Base-by-base conservation (phyloP, 371 early-diverging fungal genomes). In the Blakeslea trispora region DNA sequence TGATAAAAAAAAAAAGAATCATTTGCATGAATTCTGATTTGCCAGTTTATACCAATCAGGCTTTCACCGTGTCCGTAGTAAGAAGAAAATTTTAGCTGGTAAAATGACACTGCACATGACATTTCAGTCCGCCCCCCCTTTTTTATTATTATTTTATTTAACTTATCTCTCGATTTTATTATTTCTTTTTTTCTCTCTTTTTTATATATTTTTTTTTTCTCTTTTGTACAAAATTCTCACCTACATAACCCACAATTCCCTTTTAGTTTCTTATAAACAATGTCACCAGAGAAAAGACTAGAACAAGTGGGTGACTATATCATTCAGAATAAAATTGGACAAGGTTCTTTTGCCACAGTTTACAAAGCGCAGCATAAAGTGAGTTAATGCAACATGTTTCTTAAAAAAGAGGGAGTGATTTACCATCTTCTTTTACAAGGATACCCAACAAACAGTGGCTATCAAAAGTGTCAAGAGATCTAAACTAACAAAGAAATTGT, bases 341-440 rank as follows among this genome's bases (percentile, higher is more conserved):
- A 90, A 42, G 97, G 97, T 24, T 95, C 95, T 1, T 97, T 97
- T 79, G 97, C 97, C 24, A 95, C 89, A 1, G 97, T 97, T 5
- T 96, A 89, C 71, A 83, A 87, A 65, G 97, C 90, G 41, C 67
- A 79, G 55, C 86, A 90, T 69, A 86, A 85, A 74, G 85, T 37
- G 37, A 32, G 5, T 46, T 48, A n/a, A n/a, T n/a, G n/a, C n/a
- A n/a, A n/a, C n/a, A n/a, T n/a, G n/a, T n/a, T n/a, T n/a, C n/a
- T n/a, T n/a, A n/a, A 19, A 52, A n/a, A 17, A 58, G 19, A 39
- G 48, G 57, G 24, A 40, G n/a, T 55, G 9, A 24, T 7, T 5
- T 13, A 15, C 19, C 34, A 46, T 10, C 31, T 39, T 10, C 51
- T 43, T 24, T 45, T 45, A 14, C 53, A 19, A 83, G 90, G 69